Evolutionary conservation across 2,329 filamentous ascomycete species (phyloP).

Genomic region (Aspergillus fischeri): DNA sequence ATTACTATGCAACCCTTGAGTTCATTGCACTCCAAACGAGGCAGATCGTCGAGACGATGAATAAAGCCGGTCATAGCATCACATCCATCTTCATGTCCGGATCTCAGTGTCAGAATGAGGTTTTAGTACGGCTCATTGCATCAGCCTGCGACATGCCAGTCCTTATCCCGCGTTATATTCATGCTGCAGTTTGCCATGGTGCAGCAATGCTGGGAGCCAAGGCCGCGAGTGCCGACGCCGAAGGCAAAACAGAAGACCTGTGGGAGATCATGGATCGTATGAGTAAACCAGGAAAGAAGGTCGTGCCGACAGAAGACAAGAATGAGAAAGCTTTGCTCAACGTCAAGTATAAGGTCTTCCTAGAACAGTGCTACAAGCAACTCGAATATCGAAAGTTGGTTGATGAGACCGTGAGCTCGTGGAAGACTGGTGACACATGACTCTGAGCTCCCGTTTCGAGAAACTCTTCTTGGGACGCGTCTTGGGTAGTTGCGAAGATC

Average conservation of each 20-base stretch:
- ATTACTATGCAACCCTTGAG: conserved; percentile 96
- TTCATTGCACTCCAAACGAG: conserved; percentile 96
- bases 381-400: conserved; percentile 75
- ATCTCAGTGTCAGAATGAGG: conserved; percentile 91
- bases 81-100: conserved; percentile 98
- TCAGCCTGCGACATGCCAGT: conserved; percentile 90
- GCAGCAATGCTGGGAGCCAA: conserved; percentile 97
- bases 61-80: conserved; percentile 79
- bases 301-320: conserved; percentile 67
- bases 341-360: conserved; percentile 92
- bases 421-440: conserved; percentile 26
- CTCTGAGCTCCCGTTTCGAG: not conserved
- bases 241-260: conserved; percentile 76
- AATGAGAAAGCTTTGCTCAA: conserved; percentile 75
- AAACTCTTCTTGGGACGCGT: not conserved
- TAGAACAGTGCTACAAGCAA: conserved; percentile 86
- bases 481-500: not conserved
- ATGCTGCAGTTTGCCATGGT: conserved; percentile 95
- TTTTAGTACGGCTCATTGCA: conserved; percentile 87
- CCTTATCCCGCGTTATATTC: conserved; percentile 86
- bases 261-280: conserved; percentile 98
- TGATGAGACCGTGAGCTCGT: conserved; percentile 55
- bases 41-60: conserved; percentile 95
- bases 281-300: conserved; percentile 85
- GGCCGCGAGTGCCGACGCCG: conserved; percentile 76